Conservation (phyloP, 2,329 filamentous ascomycete genomes). For the Dothideomycetes sp. region DNA sequence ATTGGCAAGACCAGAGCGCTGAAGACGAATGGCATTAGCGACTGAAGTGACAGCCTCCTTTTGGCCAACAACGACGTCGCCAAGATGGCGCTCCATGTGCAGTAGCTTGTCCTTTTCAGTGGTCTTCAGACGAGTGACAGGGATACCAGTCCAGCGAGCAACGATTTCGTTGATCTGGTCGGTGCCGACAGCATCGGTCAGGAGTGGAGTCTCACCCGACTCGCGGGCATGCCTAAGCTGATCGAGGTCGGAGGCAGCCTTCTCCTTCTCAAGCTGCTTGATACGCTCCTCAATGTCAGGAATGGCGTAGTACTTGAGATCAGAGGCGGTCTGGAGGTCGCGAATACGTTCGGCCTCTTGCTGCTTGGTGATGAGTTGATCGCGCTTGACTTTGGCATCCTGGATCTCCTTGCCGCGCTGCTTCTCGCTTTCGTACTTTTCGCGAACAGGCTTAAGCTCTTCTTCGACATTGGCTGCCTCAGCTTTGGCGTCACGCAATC, state of each 20-base stretch:
- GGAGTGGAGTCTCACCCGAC: conserved; percentile 54
- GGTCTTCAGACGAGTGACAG: conserved; percentile 85
- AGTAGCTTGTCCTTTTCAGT: conserved; percentile 98
- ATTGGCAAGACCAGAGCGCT: conserved; percentile 88
- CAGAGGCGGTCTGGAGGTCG: conserved; percentile 78
- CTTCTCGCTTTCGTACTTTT: conserved; percentile 94
- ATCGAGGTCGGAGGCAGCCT: conserved; percentile 72
- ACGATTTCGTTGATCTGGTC: conserved; percentile 99
- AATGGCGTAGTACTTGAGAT: conserved; percentile 95
- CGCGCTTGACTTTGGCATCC: conserved; percentile 88
- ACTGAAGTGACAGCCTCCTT: conserved; percentile 88
- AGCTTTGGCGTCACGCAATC: conserved; percentile 72
- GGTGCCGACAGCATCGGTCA: conserved; percentile 88
- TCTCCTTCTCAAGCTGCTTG: conserved; percentile 68
- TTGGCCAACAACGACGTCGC: conserved; percentile 82
- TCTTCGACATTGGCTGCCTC: conserved; percentile 93
- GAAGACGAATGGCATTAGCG: conserved; percentile 89
- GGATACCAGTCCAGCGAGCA: conserved; percentile 94
- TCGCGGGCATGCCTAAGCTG: conserved; percentile 47
- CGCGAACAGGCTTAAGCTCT: conserved; percentile 79
- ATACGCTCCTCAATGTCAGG: conserved; percentile 81
- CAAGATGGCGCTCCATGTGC: conserved; percentile 83
- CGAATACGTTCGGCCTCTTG: conserved; percentile 85
- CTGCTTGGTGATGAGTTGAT: conserved; percentile 80
- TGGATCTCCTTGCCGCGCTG: conserved; percentile 85